Conservation (phyloP, 202 grass and related monocot species). For the Panicum hallii region DNA sequence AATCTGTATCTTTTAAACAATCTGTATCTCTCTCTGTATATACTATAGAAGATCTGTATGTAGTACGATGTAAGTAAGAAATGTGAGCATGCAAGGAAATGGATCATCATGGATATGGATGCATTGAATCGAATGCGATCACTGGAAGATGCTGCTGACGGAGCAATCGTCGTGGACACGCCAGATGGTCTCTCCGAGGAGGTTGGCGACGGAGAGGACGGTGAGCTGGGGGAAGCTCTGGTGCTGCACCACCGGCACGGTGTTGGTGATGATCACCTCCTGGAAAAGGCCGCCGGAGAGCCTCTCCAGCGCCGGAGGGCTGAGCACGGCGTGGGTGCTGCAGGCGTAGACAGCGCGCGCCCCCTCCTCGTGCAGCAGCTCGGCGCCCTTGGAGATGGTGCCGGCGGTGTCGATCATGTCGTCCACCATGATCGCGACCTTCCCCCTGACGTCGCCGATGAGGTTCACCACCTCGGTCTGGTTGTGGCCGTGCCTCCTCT, state of each 20-base stretch:
- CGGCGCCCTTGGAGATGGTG: slow-evolving; percentile 72
- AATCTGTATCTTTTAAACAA: too few species aligned
- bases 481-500: slow-evolving; percentile 77
- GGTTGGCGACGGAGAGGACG: slow-evolving; percentile 84
- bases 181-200: slow-evolving; percentile 91
- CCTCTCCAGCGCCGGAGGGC: slow-evolving; percentile 77
- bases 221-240: slow-evolving; percentile 80
- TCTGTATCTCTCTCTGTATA: too few species aligned
- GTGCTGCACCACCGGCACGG: slow-evolving; percentile 59
- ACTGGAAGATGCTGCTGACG: slow-evolving; percentile 75
- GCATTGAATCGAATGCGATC: too few species aligned
- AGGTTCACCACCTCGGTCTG: slow-evolving; percentile 85
- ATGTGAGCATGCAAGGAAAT: too few species aligned
- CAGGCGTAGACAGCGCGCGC: slow-evolving; percentile 79
- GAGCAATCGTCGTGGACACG: slow-evolving; percentile 83
- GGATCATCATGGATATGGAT: too few species aligned
- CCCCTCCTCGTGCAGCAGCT: slow-evolving; percentile 76
- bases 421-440: slow-evolving; percentile 88
- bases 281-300: slow-evolving; percentile 89
- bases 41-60: too few species aligned
- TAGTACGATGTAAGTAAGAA: too few species aligned
- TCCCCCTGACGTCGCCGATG: slow-evolving; percentile 81
- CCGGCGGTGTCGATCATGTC: slow-evolving; percentile 93
- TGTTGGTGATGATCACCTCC: slow-evolving; percentile 94
- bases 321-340: slow-evolving; percentile 84